phyloP scores from a whole-genome alignment of 345 rosid species.

The Salix caprea region DNA sequence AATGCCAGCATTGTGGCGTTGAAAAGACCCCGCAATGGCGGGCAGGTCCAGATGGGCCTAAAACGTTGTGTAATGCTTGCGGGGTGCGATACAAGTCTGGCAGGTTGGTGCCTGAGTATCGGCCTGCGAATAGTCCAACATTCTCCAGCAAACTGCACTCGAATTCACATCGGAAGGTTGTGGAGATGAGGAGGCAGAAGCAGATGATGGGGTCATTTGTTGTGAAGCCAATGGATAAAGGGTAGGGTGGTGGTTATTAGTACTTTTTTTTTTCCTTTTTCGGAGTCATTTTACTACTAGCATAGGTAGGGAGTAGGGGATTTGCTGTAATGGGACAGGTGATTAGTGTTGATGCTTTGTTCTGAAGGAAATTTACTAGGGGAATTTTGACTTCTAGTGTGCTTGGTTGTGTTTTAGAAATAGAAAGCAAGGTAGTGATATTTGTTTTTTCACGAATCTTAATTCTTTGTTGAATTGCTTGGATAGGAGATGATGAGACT shows the following conservation, averaged over 20 bases:
- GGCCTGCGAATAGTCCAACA: constrained; percentile 77
- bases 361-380: constrained; percentile 24
- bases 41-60: constrained; percentile 74
- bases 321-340: constrained; percentile 25
- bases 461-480: constrained; percentile 13
- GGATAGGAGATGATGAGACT: neutral
- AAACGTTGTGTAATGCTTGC: constrained; percentile 83
- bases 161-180: constrained; percentile 72
- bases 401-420: constrained; percentile 19
- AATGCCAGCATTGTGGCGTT: constrained; percentile 76
- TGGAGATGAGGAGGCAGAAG: constrained; percentile 73
- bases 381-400: constrained; percentile 32
- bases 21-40: constrained; percentile 94
- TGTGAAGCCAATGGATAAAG: constrained; percentile 46
- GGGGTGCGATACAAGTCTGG: constrained; percentile 89
- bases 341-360: constrained; percentile 14
- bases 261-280: neutral
- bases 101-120: constrained; percentile 73
- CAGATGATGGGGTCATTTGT: constrained; percentile 23
- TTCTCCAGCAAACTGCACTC: constrained; percentile 60
- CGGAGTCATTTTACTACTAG: constrained; percentile 6
- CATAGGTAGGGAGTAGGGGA: constrained; percentile 30
- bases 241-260: constrained; percentile 10
- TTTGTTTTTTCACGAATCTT: constrained; percentile 7
- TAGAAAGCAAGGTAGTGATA: constrained; percentile 4